These are phyloP conservation scores for Pseudoneurospora amorphoporcata DNA, from an alignment of 495 filamentous ascomycete species.

Conservation along the genomic window DNA sequence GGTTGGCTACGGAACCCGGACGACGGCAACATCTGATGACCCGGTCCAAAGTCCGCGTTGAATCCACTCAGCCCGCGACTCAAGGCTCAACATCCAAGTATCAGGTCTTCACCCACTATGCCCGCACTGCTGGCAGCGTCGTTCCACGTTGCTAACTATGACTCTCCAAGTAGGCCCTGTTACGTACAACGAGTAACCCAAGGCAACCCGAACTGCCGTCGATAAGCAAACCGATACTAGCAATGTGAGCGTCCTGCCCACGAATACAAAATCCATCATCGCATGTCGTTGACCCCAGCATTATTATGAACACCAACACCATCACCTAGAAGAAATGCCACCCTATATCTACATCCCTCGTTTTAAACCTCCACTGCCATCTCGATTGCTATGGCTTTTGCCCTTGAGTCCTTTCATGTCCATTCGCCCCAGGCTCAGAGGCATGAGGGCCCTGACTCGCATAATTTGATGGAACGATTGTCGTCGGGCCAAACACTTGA, in stretches of 20 bases:
- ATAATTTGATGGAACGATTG: constrained; percentile 7
- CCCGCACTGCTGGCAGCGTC: neutral
- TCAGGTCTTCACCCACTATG: neutral
- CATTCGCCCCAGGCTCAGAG: neutral
- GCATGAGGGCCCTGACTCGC: neutral
- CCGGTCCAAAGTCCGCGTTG: neutral
- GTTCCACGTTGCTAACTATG: neutral
- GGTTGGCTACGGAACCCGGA: neutral
- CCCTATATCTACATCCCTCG: neutral
- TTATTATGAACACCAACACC: neutral
- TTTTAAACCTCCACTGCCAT: neutral
- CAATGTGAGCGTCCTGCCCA: neutral
- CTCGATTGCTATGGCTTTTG: too few species aligned
- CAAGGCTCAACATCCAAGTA: neutral
- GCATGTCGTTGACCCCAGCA: neutral
- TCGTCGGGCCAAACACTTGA: constrained; percentile 7
- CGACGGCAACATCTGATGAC: neutral
- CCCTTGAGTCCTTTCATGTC: too few species aligned
- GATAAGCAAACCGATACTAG: neutral
- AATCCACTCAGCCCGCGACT: neutral
- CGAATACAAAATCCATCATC: neutral
- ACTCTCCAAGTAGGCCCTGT: neutral
- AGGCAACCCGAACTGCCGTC: neutral
- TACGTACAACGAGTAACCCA: neutral
- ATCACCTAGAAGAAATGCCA: neutral